Evolutionary conservation across 2,329 filamentous ascomycete genomes (phyloP), one percentile per base, ranked within the genome.

Genomic region (Teratosphaeria viscida): DNA sequence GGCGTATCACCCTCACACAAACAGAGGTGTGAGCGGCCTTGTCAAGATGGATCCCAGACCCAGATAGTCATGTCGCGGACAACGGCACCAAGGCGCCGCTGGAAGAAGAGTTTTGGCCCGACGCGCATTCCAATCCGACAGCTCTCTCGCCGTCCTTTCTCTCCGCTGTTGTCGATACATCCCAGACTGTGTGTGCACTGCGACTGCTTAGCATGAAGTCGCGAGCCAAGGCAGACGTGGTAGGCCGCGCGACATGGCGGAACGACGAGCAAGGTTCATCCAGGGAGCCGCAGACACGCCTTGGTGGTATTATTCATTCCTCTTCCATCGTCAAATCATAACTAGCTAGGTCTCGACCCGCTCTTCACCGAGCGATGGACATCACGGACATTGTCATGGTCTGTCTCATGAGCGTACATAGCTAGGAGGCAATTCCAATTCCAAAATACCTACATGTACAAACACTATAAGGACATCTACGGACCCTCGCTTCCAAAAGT

Each of bases 51-150:
- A 23, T 23, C 1, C 23, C 26, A 54, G 34, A 54, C 53, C 53
- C 53, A 54, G 10, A 4, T 54, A 54, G 53, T 11, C 10, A 34
- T 37, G 53, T 37, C 34, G 34, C 53, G 53, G 53, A 37, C 53
- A 54, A 54, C 12, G 27, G 23, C 2, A 2, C 23, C 34, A 54
- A 5, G 10, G 53, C 53, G 53, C 53, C 53, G 53, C 53, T 54
- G 26, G 53, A 54, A 54, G 53, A 54, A 16, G 53, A 54, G 23
- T 54, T 54, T 54, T 54, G 53, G 53, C 53, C 53, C 34, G 27
- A 37, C 19, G 34, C 19, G 34, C 14, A 32, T 32, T 16, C 5
- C 53, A 16, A 23, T 49, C 4, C 23, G 23, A 23, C 1, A 49
- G n/a, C 16, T 8, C n/a, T 49, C n/a, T 6, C 43, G 8, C 16